A percentile compares a stretch with the other conserved stretches of the same genome.
These are phyloP conservation scores for Nannizziopsis arthrosporioides DNA, from an alignment of 2,329 filamentous ascomycete genomes.

Conservation along the genomic window DNA sequence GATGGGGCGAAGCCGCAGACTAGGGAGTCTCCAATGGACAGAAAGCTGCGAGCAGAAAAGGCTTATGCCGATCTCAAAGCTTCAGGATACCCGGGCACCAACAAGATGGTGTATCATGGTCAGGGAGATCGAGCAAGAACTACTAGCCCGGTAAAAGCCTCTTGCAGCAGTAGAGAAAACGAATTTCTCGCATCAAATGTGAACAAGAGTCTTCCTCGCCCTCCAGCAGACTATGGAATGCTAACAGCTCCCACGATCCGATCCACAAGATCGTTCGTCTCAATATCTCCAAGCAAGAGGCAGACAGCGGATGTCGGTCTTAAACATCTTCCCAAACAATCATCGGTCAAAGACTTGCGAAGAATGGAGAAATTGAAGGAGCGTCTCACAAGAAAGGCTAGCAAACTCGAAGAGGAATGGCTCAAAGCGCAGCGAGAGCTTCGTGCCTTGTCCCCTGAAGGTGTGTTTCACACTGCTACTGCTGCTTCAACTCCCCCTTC, in stretches of 20 bases:
- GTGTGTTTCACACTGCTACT: background rate
- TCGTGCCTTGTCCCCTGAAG: background rate
- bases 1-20: constrained; percentile 34
- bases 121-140: background rate
- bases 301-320: background rate
- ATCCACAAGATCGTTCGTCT: constrained; percentile 4
- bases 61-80: constrained; percentile 45
- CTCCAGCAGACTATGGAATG: background rate
- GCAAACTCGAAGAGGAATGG: constrained; percentile 49
- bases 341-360: constrained; percentile 35
- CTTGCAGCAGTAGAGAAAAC: background rate
- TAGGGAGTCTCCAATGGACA: background rate
- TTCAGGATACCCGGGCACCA: constrained; percentile 37
- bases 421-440: constrained; percentile 45
- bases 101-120: background rate
- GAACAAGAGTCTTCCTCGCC: constrained; percentile 7
- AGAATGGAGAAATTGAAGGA: constrained; percentile 18
- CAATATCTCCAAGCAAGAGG: constrained; percentile 3
- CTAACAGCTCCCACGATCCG: constrained; percentile 6
- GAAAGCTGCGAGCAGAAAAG: constrained; percentile 24
- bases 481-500: constrained; percentile 7
- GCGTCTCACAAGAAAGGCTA: constrained; percentile 49
- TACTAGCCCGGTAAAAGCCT: background rate
- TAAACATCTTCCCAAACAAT: constrained; percentile 2
- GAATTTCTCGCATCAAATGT: background rate